Evolutionary conservation across 2,329 filamentous ascomycete genomes (phyloP).

Genomic region (Trichophyton equinum): DNA sequence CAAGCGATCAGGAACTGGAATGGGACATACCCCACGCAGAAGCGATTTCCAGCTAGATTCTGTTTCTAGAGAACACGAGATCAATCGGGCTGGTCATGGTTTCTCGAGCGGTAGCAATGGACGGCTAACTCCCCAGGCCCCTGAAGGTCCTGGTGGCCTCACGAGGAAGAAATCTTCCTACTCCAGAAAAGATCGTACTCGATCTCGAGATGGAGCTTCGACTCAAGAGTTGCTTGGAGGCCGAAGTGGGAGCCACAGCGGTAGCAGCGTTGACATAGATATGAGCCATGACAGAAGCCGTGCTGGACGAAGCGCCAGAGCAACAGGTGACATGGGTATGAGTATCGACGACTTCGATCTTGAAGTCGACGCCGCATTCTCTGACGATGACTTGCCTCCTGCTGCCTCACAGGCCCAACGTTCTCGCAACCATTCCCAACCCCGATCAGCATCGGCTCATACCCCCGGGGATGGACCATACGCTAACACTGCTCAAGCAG

Average conservation of each 20-base stretch:
- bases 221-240: slow-evolving; percentile 41
- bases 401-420: slow-evolving; percentile 27
- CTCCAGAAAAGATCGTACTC: slow-evolving; percentile 32
- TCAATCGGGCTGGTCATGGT: slow-evolving; percentile 30
- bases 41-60: slow-evolving; percentile 44
- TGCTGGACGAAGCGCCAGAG: slow-evolving; percentile 29
- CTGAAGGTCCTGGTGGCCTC: slow-evolving; percentile 26
- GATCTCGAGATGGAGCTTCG: slow-evolving; percentile 26
- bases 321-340: slow-evolving; percentile 18
- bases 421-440: background rate
- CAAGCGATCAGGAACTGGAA: slow-evolving; percentile 62
- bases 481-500: slow-evolving; percentile 5
- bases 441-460: background rate
- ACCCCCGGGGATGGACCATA: background rate
- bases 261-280: slow-evolving; percentile 33
- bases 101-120: slow-evolving; percentile 47
- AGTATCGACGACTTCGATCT: slow-evolving; percentile 28
- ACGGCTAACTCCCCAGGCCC: slow-evolving; percentile 37
- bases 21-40: slow-evolving; percentile 62
- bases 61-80: slow-evolving; percentile 31
- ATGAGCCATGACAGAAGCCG: slow-evolving; percentile 38
- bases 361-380: slow-evolving; percentile 26
- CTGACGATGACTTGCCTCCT: slow-evolving; percentile 49
- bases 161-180: slow-evolving; percentile 42
- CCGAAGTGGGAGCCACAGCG: slow-evolving; percentile 32